Conservation (phyloP, 2,329 filamentous ascomycete genomes). For the Madurella mycetomatis region DNA sequence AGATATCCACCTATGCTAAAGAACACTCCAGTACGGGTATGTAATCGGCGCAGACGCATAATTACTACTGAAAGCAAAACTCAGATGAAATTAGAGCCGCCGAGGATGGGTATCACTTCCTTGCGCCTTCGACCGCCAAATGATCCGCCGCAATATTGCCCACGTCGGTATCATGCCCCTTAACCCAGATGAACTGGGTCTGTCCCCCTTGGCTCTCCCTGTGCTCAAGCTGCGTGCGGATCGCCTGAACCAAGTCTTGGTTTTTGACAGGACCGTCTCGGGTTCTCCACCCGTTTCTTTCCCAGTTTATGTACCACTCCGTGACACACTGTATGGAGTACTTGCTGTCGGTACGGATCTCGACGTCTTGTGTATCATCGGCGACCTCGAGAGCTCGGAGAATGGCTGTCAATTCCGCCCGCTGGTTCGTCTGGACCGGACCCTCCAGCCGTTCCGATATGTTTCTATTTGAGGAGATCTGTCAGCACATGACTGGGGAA, state of each 20-base stretch:
- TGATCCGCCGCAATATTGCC: constrained; percentile 80
- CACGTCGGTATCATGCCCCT: constrained; percentile 68
- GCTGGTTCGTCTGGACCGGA: constrained; percentile 82
- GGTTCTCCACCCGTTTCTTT: constrained; percentile 72
- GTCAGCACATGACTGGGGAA: constrained; percentile 17
- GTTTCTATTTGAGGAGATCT: constrained; percentile 38
- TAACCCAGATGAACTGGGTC: constrained; percentile 82
- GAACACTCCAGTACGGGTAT: not conserved
- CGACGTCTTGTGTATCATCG: constrained; percentile 61
- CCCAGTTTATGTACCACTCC: constrained; percentile 77
- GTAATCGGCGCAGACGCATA: not conserved
- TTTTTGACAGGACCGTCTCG: constrained; percentile 72
- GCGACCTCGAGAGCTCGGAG: constrained; percentile 75
- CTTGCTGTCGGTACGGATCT: constrained; percentile 82
- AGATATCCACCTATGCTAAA: not conserved
- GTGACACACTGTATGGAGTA: constrained; percentile 90
- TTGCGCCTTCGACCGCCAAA: constrained; percentile 55
- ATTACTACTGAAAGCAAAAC: not conserved
- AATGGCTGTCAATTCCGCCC: constrained; percentile 89
- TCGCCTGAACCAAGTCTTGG: constrained; percentile 71
- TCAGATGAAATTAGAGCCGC: not conserved
- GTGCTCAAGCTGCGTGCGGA: constrained; percentile 67
- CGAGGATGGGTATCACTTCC: constrained; percentile 9
- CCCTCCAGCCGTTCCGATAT: constrained; percentile 73
- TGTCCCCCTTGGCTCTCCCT: constrained; percentile 54